Percentiles rank a stretch among this genome's conserved stretches.
Evolutionary conservation across 2,329 filamentous ascomycete species (phyloP).

Genomic region (Onygena corvina): DNA sequence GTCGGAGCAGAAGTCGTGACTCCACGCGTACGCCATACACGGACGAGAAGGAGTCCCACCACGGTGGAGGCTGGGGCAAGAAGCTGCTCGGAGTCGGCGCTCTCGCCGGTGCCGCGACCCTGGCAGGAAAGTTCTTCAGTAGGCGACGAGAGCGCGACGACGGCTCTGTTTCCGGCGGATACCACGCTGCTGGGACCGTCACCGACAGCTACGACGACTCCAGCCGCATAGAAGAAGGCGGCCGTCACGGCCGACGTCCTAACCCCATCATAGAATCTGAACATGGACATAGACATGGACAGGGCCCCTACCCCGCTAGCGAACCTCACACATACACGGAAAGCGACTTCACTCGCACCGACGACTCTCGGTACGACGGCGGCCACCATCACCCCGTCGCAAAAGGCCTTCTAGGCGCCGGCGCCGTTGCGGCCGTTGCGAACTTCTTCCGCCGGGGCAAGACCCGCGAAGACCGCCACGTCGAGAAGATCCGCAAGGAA

Average conservation of each 20-base stretch:
- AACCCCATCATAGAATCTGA: slow-evolving; percentile 24
- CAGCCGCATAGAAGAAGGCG: slow-evolving; percentile 43
- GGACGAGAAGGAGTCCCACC: slow-evolving; percentile 55
- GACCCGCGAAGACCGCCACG: slow-evolving; percentile 36
- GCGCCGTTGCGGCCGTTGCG: slow-evolving; percentile 48
- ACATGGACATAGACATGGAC: slow-evolving; percentile 17
- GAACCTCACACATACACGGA: slow-evolving; percentile 29
- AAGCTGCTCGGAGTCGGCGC: slow-evolving; percentile 51
- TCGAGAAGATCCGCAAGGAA: slow-evolving; percentile 32
- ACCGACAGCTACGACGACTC: slow-evolving; percentile 33
- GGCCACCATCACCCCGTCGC: slow-evolving; percentile 45
- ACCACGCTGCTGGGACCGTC: slow-evolving; percentile 41
- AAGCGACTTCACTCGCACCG: slow-evolving; percentile 32
- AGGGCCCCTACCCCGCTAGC: slow-evolving; percentile 22
- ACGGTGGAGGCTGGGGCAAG: slow-evolving; percentile 46
- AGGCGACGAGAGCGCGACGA: slow-evolving; percentile 43
- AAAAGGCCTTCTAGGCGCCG: slow-evolving; percentile 53
- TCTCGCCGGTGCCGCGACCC: slow-evolving; percentile 49
- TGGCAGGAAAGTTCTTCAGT: slow-evolving; percentile 49
- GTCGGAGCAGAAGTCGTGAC: background rate
- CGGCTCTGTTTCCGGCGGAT: slow-evolving; percentile 42
- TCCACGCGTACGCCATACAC: slow-evolving; percentile 40
- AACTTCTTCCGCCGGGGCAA: slow-evolving; percentile 51
- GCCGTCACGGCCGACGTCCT: slow-evolving; percentile 31
- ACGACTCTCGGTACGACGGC: slow-evolving; percentile 23